Evolutionary conservation across 495 filamentous ascomycete genomes (phyloP), one percentile per base, ranked within the genome.

Genomic region (Tetracladium setigerum): DNA sequence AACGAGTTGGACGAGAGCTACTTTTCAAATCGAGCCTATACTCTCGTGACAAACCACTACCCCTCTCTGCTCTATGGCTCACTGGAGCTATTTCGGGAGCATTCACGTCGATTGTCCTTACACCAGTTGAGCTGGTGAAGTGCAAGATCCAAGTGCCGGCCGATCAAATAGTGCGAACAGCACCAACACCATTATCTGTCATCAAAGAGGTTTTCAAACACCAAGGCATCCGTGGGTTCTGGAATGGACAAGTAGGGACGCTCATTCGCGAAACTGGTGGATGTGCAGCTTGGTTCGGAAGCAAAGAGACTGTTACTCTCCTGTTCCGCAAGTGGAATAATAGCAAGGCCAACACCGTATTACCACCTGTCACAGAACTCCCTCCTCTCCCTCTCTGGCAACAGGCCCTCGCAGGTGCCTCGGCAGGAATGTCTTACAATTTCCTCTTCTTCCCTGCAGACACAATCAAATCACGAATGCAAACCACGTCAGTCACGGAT

Each of bases 391-490:
- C 79, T 16, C 54, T 95, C n/a, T 79, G 79, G 64, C 87, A 95
- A 58, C 86, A 92, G 63, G 81, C 92, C 56, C 64, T 87, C 9
- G 86, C 88, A 12, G 89, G 89, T n/a, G 89, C 89, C n/a, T 72
- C 81, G 12, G 89, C 91, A 15, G 92, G 92, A 37, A 86, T 97
- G 69, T 80, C 77, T 44, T 98, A 97, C 62, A 98, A 97, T 57
- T 95, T 97, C 57, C 61, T 95, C 22, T 95, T 95, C 70, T 98
- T 90, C 64, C 92, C 92, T 0, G 92, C 94, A 34, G 92, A 98
- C 60, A 96, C 92, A 1, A 83, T 98, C 68, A 98, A 98, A 63
- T 89, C 83, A 9, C 78, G 91, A 6, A 94, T 99, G 82, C 92
- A 99, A 64, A 97, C 94, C 0, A 78, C 84, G 38, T 83, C 88